Evolutionary conservation across 1,284 basidiomycete species (phyloP), one percentile per base, ranked within the genome.

Genomic region (Entoloma clypeatum): DNA sequence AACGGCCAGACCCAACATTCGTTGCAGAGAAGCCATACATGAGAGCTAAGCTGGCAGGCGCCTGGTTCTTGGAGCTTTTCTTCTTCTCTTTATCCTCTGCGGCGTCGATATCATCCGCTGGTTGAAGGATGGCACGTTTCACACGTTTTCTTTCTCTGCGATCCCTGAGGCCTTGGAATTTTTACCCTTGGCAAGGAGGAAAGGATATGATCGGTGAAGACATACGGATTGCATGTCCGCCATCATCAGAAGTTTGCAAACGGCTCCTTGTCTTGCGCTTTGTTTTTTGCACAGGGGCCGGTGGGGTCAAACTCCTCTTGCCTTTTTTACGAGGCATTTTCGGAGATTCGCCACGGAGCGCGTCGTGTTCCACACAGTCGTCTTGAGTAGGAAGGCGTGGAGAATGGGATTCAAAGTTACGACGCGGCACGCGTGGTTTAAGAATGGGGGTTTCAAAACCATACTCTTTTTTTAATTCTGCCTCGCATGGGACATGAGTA

Each of bases 21-120:
- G 73, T 75, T 1, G 86, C 77, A 6, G 72, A 67, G 54, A 89
- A 85, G 1, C 82, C 83, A 44, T 86, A 80, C 76, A 89, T 77
- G 11, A 89, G 67, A 0, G 85, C 81, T 35, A 87, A 64, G 2
- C 74, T 77, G 4, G 74, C 63, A 3, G 72, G 64, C 10, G 68
- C 50, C 33, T 65, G 69, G 17, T 54, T 48, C 43, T 64, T 68
- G 48, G 64, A 66, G 22, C 43, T 43, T 45, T 64, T 64, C 42
- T 62, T 51, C 39, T 50, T 40, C 38, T 49, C 52, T 16, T 35
- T 39, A 40, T 48, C 43, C 43, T 57, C 64, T 19, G 7, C 45
- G 31, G 25, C 50, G 26, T 51, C 53, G 21, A 18, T 34, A 47
- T 36, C 36, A 44, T 31, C 39, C 22, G 45, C 46, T 16, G 69